Base-by-base conservation (phyloP, 225 moss, liverwort and hornwort genomes). In the Marchantia paleacea region DNA sequence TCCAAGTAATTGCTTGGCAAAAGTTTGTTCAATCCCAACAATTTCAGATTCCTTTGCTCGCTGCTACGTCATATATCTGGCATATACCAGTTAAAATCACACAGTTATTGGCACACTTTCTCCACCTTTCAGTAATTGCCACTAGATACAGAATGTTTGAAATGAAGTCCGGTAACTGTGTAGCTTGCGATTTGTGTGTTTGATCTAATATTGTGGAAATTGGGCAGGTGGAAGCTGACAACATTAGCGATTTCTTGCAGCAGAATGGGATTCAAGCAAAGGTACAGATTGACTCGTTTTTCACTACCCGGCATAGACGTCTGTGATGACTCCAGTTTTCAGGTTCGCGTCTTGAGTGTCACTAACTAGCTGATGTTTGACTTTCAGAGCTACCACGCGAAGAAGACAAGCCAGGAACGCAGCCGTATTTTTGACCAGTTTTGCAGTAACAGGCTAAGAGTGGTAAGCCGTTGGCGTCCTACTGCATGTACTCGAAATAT, bases 361-460 rank as follows among this genome's bases (percentile, higher is more conserved):
- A 15, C 52, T 31, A 7, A 58, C 25, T 30, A 2, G 75, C 2
- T 29, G 26, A 18, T 55, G 28, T 58, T 75, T 16, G 8, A 30
- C 53, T 68, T 85, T 75, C 94, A 97, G 96, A 94, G 94, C 77
- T 97, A 97, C 71, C 94, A 97, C 75, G 89, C 89, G 39, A 91
- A 90, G 72, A 92, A 91, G 87, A 78, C 88, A 49, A 86, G 87
- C 66, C 85, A 87, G 74, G 94, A 94, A 85, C 90, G 96, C 49
- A 84, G 79, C 52, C 90, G 88, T 55, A 86, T 94, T 61, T 91
- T 89, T 82, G 88, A 94, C 79, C 89, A 87, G 53, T 97, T 97
- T 75, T 90, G 91, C 83, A 55, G 76, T 52, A 93, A 93, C 78
- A 94, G 94, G 77, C 79, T 97, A 55, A 92, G 93, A 87, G 96